These are phyloP conservation scores for Gastrolobium villosum DNA, from an alignment of 306 rosid species.

Conservation along the genomic window DNA sequence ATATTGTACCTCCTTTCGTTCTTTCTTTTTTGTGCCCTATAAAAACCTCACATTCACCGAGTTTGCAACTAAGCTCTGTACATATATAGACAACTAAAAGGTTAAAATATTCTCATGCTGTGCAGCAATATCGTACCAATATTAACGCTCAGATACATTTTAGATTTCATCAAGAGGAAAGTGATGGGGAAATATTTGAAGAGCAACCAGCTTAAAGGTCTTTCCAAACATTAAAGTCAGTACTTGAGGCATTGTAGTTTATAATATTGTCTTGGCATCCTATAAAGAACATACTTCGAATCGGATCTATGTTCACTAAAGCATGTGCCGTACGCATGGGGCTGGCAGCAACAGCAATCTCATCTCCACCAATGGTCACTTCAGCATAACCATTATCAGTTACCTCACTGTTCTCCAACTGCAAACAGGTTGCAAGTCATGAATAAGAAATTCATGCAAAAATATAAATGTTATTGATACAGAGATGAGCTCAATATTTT, in stretches of 20 bases:
- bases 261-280: slow-evolving; percentile 86
- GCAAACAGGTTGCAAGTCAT: slow-evolving; percentile 47
- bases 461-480: slow-evolving; percentile 2
- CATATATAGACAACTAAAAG: slow-evolving; percentile 41
- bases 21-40: slow-evolving; percentile 17
- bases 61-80: slow-evolving; percentile 40
- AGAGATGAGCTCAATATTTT: neutral
- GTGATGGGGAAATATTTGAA: slow-evolving; percentile 18
- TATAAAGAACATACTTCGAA: slow-evolving; percentile 67
- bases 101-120: slow-evolving; percentile 29
- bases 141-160: too few species aligned
- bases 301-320: slow-evolving; percentile 78
- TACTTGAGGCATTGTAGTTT: slow-evolving; percentile 69
- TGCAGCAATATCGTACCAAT: slow-evolving; percentile 32
- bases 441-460: neutral
- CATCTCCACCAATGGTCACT: slow-evolving; percentile 70
- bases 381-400: slow-evolving; percentile 75
- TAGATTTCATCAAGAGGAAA: slow-evolving; percentile 12
- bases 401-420: slow-evolving; percentile 80
- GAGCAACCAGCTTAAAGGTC: slow-evolving; percentile 60
- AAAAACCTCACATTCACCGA: slow-evolving; percentile 36
- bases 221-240: slow-evolving; percentile 90
- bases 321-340: slow-evolving; percentile 88
- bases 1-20: slow-evolving; percentile 29
- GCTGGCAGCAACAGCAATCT: slow-evolving; percentile 83